phyloP scores from a whole-genome alignment of 305 asterid genomes.

The Fraxinus ornus region DNA sequence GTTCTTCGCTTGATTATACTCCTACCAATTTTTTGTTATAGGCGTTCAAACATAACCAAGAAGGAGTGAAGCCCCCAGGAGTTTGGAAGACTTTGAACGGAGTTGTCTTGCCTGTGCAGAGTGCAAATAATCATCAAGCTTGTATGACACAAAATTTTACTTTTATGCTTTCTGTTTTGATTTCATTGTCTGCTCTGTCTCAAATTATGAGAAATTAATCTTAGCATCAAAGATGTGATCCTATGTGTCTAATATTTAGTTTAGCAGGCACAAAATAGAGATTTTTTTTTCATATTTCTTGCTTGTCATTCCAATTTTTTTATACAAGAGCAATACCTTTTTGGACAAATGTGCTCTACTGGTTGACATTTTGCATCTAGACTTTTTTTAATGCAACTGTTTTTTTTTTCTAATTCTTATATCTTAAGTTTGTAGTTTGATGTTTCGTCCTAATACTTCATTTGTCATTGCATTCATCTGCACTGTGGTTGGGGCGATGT shows the following conservation, averaged over 20 bases:
- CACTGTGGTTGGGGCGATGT: not conserved
- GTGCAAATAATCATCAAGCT: not conserved
- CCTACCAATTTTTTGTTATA: conserved; percentile 18
- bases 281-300: not conserved
- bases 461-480: not conserved
- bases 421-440: not conserved
- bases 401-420: not conserved
- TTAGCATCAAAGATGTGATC: not conserved
- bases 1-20: not conserved
- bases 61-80: conserved; percentile 66
- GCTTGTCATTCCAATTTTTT: not conserved
- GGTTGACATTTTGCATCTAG: not conserved
- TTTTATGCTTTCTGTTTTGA: not conserved
- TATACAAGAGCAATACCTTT: not conserved
- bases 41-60: conserved; percentile 64
- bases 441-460: not conserved
- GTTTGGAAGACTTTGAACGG: conserved; percentile 65
- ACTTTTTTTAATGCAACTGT: not conserved
- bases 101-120: conserved; percentile 35
- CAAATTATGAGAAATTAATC: not conserved
- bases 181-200: not conserved
- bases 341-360: not conserved
- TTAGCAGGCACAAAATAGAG: not conserved
- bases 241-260: not conserved
- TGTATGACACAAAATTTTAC: conserved; percentile 7